phyloP scores from a whole-genome alignment of 2,329 filamentous ascomycete species.

The Sphaerulina vaccinii region DNA sequence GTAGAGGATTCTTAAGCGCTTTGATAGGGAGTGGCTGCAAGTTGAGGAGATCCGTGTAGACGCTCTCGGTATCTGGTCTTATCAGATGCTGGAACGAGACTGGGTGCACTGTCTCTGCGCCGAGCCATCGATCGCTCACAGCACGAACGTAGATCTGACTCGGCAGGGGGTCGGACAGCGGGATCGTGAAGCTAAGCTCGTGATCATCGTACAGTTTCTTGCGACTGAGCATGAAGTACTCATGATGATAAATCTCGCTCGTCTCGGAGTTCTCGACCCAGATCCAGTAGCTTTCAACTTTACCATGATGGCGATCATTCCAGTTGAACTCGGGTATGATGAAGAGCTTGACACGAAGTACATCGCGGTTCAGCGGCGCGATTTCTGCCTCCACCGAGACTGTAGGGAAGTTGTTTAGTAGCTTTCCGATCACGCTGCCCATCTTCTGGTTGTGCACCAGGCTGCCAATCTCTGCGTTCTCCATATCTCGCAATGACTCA shows the following conservation, averaged over 20 bases:
- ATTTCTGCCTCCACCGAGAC: slow-evolving; percentile 90
- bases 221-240: slow-evolving; percentile 89
- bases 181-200: slow-evolving; percentile 96
- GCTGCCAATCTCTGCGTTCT: slow-evolving; percentile 80
- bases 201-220: slow-evolving; percentile 94
- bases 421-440: slow-evolving; percentile 74
- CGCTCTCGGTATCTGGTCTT: slow-evolving; percentile 92
- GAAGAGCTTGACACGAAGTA: slow-evolving; percentile 83
- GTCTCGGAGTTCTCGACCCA: slow-evolving; percentile 99
- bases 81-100: slow-evolving; percentile 98
- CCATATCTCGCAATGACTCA: slow-evolving; percentile 88
- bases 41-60: slow-evolving; percentile 91
- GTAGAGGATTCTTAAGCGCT: slow-evolving; percentile 78
- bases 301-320: slow-evolving; percentile 92
- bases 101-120: slow-evolving; percentile 90
- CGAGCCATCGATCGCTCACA: slow-evolving; percentile 93
- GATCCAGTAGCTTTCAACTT: slow-evolving; percentile 94
- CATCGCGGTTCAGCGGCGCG: slow-evolving; percentile 89
- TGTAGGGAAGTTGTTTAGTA: slow-evolving; percentile 89
- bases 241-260: slow-evolving; percentile 95
- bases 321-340: slow-evolving; percentile 88
- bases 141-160: slow-evolving; percentile 95
- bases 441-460: slow-evolving; percentile 89
- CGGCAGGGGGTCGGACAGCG: slow-evolving; percentile 85
- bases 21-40: slow-evolving; percentile 84